Base-by-base conservation (phyloP, 805 yeast genomes). In the Yamadazyma tumulicola region DNA sequence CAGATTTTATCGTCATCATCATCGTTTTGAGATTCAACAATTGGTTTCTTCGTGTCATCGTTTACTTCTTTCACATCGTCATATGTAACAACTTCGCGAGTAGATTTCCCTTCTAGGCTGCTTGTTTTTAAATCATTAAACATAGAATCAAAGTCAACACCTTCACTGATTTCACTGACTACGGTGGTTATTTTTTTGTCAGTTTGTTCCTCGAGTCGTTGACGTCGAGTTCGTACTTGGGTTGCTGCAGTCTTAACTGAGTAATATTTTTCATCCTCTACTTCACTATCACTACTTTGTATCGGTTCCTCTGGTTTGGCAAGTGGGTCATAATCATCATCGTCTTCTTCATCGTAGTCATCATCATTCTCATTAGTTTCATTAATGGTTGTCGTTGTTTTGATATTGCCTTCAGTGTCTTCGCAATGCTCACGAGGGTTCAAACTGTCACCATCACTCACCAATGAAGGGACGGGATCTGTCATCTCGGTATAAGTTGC, bases 191-290 rank as follows among this genome's bases (percentile, higher is more conserved):
- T 3, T 13, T 22, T 19, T 4, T 19, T 22, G 4, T 12, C 26
- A 2, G 21, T 18, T 17, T 37, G 37, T 13, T 78, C 84, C 15
- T 61, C 40, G 19, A 58, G 59, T 30, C 83, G 57, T 43, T 80
- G 91, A 15, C 75, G 69, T 45, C 95, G 67, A 0, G 95, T 85
- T 48, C 77, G 75, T 22, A 85, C 72, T 35, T 81, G 68, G 0
- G 87, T 82, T 48, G 50, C 74, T 41, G 77, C 29, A n/a, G 6
- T 84, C 5, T 74, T 63, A 51, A 82, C 82, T 31, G 65, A 64
- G 0, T 61, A 59, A 4, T 32, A 13, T 6, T 26, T 35, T 4
- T 51, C 60, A 1, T 54, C 67, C 2, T 58, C 74, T 5, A 54
- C 64, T 3, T 56, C 66, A 0, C 54, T 61, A 4, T 60, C 64